Conservation (phyloP, 306 rosid genomes). For the Luffa aegyptiaca region DNA sequence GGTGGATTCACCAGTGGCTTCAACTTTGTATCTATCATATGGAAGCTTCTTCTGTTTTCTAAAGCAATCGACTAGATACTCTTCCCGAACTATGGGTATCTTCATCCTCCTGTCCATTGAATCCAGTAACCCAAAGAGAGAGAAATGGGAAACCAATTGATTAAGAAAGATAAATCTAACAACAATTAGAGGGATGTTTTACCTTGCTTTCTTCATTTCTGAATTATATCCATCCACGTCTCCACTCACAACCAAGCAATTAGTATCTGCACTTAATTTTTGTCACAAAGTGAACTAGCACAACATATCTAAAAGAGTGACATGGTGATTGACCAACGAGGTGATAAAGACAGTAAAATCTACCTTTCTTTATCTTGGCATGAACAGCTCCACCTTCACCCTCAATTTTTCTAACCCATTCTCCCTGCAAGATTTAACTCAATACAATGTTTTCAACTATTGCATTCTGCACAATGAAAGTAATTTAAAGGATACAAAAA, state of each 20-base stretch:
- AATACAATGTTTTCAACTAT: not conserved
- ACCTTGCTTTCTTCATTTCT: conserved; percentile 86
- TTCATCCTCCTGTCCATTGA: conserved; percentile 69
- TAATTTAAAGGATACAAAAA: not conserved
- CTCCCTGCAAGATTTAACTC: conserved; percentile 40
- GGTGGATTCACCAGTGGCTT: conserved; percentile 55
- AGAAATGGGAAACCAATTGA: conserved; percentile 1
- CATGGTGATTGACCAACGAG: not conserved
- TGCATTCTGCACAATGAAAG: not conserved
- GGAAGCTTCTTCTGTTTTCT: conserved; percentile 70
- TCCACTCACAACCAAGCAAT: conserved; percentile 78
- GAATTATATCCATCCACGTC: conserved; percentile 35
- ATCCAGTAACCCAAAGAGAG: conserved; percentile 12
- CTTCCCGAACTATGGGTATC: conserved; percentile 76
- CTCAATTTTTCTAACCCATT: conserved; percentile 64
- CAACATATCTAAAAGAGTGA: conserved; percentile 1
- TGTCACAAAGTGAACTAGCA: conserved; percentile 3
- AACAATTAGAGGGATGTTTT: conserved; percentile 16
- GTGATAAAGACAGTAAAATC: conserved; percentile 4
- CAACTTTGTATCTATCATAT: conserved; percentile 63
- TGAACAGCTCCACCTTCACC: conserved; percentile 56
- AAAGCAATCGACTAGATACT: conserved; percentile 76
- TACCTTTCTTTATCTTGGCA: conserved; percentile 83
- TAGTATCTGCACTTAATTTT: conserved; percentile 55
- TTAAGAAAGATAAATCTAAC: conserved; percentile 9